Percentiles rank a stretch among this genome's conserved stretches.
These are phyloP conservation scores for Pichia sp. DNA, from an alignment of 1,139 yeast genomes.

Conservation along the genomic window DNA sequence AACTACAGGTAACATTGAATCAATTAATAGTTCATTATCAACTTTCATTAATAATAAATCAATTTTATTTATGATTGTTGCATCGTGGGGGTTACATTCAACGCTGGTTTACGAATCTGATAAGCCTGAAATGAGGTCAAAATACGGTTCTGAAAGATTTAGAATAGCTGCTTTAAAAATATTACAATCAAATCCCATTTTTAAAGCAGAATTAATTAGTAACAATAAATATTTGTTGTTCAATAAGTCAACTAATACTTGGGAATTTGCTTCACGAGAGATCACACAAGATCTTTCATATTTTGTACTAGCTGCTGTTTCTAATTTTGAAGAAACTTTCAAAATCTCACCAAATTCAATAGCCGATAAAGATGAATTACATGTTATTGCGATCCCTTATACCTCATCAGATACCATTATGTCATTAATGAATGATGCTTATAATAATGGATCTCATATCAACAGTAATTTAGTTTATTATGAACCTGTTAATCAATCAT, in stretches of 20 bases:
- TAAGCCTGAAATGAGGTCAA: slow-evolving; percentile 51
- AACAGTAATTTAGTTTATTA: slow-evolving; percentile 41
- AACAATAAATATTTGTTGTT: slow-evolving; percentile 11
- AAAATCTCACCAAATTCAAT: slow-evolving; percentile 66
- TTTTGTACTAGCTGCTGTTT: slow-evolving; percentile 56
- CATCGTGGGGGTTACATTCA: slow-evolving; percentile 85
- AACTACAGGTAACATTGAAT: background rate
- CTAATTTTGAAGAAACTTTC: slow-evolving; percentile 61
- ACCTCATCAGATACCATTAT: slow-evolving; percentile 36
- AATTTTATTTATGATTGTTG: slow-evolving; percentile 52
- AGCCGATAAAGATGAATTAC: slow-evolving; percentile 44
- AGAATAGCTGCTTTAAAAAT: slow-evolving; percentile 58
- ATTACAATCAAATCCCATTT: slow-evolving; percentile 42
- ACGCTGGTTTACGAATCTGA: slow-evolving; percentile 77
- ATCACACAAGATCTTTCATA: slow-evolving; percentile 47
- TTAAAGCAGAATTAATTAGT: slow-evolving; percentile 36
- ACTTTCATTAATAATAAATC: background rate
- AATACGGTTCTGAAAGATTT: slow-evolving; percentile 61
- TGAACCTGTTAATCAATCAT: slow-evolving; percentile 4
- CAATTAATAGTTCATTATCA: slow-evolving; percentile 1
- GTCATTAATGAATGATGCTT: slow-evolving; percentile 54
- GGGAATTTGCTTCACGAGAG: background rate
- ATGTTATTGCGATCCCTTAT: slow-evolving; percentile 48
- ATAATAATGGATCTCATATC: slow-evolving; percentile 51
- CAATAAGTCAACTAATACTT: background rate